Base-by-base conservation (phyloP, 148 eudicot species). In the Rhododendron kiyosumense region DNA sequence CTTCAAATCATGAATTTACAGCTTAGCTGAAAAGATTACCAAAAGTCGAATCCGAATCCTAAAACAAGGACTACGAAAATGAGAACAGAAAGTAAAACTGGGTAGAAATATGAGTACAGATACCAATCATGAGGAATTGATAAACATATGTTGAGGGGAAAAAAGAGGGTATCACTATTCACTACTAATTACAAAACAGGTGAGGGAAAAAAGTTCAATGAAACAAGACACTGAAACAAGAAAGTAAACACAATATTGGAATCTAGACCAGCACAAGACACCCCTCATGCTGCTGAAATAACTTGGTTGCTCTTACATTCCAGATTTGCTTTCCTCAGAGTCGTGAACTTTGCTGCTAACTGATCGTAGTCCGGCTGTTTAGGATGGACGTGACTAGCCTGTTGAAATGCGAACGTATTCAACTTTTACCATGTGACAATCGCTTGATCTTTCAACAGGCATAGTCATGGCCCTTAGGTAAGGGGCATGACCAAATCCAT, bases 351-450 rank as follows among this genome's bases (percentile, higher is more conserved):
- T 2, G 91, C 90, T 74, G 88, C 92, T 78, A 96, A 89, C 81
- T 94, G 92, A 89, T 94, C 95, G 67, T 93, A 94, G 85, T 96
- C 96, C 4, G 98, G 98, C 79, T 94, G 88, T 87, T 93, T 94
- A 30, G 98, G 98, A 86, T 96, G 98, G 26, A 93, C 94, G 89
- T 93, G 78, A 74, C 75, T 77, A 2, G 57, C 82, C 87, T 86
- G 79, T 17, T 81, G 82, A 24, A 90, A 71, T 1, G 93, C 90
- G 34, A 90, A 67, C 34, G 94, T 89, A 15, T 63, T 88, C 0
- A 89, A 63, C 77, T 90, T 90, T 81, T 2, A 36, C 4, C 13
- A 89, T 79, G 24, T 86, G 2, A 38, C 46, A 46, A 51, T 83
- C 85, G 76, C 69, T 82, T 57, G 85, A 87, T 67, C 85, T 85